Conservation (phyloP, 2,329 filamentous ascomycete species). For the Pseudogymnoascus sp. region DNA sequence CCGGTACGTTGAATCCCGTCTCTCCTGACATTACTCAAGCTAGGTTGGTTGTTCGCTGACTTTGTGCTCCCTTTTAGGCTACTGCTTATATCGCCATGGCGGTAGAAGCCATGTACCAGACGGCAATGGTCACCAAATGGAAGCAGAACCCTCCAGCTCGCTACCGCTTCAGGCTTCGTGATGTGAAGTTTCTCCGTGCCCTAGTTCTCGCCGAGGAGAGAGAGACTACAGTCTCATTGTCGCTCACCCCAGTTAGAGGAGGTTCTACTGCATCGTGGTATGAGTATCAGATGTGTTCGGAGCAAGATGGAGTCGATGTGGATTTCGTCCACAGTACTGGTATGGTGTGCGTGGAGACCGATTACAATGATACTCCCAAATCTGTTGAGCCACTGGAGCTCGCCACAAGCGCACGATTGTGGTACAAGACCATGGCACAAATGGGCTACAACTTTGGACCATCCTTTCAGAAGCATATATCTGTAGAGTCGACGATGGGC, state of each 20-base stretch:
- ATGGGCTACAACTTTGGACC: constrained; percentile 17
- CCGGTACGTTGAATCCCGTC: constrained; percentile 12
- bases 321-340: constrained; percentile 24
- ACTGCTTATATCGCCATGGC: constrained; percentile 27
- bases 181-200: constrained; percentile 19
- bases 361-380: neutral
- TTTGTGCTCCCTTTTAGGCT: constrained; percentile 7
- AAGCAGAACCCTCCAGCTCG: constrained; percentile 6
- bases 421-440: constrained; percentile 16
- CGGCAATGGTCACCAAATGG: neutral
- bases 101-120: constrained; percentile 24
- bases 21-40: neutral
- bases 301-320: constrained; percentile 19
- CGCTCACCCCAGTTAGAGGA: neutral
- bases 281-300: constrained; percentile 24
- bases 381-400: constrained; percentile 6
- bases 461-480: constrained; percentile 15
- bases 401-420: neutral
- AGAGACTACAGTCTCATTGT: neutral
- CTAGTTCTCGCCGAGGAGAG: constrained; percentile 20
- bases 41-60: neutral
- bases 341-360: constrained; percentile 11
- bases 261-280: constrained; percentile 18
- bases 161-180: constrained; percentile 14
- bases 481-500: constrained; percentile 18